These are phyloP conservation scores for Mycena rosella DNA, from an alignment of 768 basidiomycete genomes.

Conservation along the genomic window DNA sequence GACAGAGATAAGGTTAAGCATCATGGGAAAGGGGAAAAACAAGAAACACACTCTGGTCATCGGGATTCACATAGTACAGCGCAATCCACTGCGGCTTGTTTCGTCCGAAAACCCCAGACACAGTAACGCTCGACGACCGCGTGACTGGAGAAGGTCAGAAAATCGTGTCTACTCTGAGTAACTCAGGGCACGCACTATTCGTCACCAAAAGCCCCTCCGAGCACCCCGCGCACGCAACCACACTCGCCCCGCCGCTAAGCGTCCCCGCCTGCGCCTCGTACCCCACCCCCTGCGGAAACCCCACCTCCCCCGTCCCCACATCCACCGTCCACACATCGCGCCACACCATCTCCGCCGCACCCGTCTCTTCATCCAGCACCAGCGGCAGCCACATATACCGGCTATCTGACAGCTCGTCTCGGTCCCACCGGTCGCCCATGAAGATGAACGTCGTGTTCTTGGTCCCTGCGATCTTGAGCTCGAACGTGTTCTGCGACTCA, in stretches of 20 bases:
- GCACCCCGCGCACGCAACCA: constrained; percentile 25
- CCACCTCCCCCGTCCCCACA: constrained; percentile 26
- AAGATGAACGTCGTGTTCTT: constrained; percentile 28
- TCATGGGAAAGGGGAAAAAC: constrained; percentile 8
- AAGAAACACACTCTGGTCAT: constrained; percentile 26
- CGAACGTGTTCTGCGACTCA: constrained; percentile 29
- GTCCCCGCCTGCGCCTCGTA: constrained; percentile 21
- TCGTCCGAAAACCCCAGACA: constrained; percentile 21
- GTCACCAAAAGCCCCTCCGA: constrained; percentile 22
- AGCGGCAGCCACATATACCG: constrained; percentile 29
- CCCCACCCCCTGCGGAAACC: constrained; percentile 19
- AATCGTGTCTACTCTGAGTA: constrained; percentile 13
- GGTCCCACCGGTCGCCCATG: constrained; percentile 26
- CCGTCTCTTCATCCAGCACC: constrained; percentile 22
- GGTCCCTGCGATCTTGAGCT: constrained; percentile 25
- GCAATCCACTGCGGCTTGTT: constrained; percentile 28
- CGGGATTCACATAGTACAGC: constrained; percentile 30
- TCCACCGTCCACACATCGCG: constrained; percentile 29
- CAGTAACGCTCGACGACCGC: constrained; percentile 24
- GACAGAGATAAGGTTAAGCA: constrained; percentile 7
- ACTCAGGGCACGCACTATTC: constrained; percentile 19
- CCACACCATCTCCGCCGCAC: constrained; percentile 20
- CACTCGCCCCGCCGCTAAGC: constrained; percentile 21
- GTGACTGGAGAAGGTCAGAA: constrained; percentile 23
- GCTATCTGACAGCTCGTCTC: constrained; percentile 25